Base-by-base conservation (phyloP, 2,329 filamentous ascomycete species). In the Westerdykella ornata region DNA sequence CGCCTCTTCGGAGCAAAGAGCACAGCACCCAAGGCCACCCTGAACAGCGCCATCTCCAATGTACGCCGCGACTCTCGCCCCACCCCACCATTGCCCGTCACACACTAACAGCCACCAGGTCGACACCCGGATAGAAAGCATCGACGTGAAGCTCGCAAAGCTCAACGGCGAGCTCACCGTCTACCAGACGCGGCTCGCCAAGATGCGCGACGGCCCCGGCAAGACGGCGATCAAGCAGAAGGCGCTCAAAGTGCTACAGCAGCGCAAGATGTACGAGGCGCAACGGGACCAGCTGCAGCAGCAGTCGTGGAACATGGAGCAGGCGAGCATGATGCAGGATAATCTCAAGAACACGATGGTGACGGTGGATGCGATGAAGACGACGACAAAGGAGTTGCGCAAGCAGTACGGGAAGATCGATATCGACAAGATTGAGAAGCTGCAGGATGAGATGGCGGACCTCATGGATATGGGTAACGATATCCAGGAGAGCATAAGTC, bases 381-480 rank as follows among this genome's bases (percentile, higher is more conserved):
- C 85, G 1, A 96, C 90, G 17, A 95, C 92, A 59, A 95, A 95
- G 72, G 84, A 88, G 59, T 77, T 98, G 49, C 82, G 82, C 62
- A 85, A 87, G 67, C 90, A 97, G 73, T 97, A 97, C 63, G 90
- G 90, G 55, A 96, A 96, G 73, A 85, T 98, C 52, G 85, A 98
- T 60, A 84, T 98, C 41, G 92, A 97, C 68, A 88, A 94, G 76
- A 97, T 98, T 56, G 92, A 98, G 76, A 77, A 84, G 53, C 78
- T 98, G 76, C 90, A 98, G 77, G 92, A 98, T 65, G 90, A 98
- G 71, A 97, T 98, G 92, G 89, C 89, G 5, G 92, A 98, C 68
- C 67, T 98, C 57, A 86, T 98, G 80, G 92, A 98, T 62, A 83
- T 96, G 46, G 90, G 92, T 3, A 97, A 97, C 67, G 92, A 98